Evolutionary conservation across 768 basidiomycete genomes (phyloP).

Genomic region (Naganishia vaughanmartiniae): DNA sequence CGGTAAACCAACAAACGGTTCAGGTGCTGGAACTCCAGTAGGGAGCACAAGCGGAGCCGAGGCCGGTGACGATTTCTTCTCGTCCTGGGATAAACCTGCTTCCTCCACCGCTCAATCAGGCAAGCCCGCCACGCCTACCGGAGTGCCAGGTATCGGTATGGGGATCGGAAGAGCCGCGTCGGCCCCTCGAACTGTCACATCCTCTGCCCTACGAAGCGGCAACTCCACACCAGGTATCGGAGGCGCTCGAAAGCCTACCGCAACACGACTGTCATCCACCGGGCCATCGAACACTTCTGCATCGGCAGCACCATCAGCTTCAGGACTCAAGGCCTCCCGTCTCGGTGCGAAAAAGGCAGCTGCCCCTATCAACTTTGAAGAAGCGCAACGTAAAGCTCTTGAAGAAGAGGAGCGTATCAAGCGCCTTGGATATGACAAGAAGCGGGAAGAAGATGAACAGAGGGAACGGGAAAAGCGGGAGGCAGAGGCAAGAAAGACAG

Average conservation of each 20-base stretch:
- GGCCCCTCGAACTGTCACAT: conserved; percentile 54
- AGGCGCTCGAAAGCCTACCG: conserved; percentile 55
- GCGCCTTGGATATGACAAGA: conserved; percentile 84
- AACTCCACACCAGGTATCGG: conserved; percentile 37
- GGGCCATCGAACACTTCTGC: conserved; percentile 35
- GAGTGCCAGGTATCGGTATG: conserved; percentile 39
- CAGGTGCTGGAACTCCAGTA: conserved; percentile 28
- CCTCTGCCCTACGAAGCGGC: conserved; percentile 50
- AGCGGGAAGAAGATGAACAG: conserved; percentile 78
- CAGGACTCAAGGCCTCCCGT: conserved; percentile 61
- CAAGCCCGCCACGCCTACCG: conserved; percentile 58
- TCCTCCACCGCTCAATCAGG: conserved; percentile 37
- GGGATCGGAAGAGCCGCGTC: conserved; percentile 37
- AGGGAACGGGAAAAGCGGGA: conserved; percentile 63
- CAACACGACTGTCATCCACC: conserved; percentile 45
- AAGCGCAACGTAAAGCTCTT: conserved; percentile 81
- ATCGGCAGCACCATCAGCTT: conserved; percentile 50
- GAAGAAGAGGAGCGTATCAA: conserved; percentile 92
- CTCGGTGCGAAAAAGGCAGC: conserved; percentile 85
- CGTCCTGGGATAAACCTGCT: conserved; percentile 76
- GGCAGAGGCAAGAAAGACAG: conserved; percentile 48
- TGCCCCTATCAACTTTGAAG: conserved; percentile 82
- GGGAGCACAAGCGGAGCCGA: conserved; percentile 46
- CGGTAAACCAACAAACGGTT: conserved; percentile 50
- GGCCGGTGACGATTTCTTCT: conserved; percentile 83